Percentiles rank a stretch among this genome's conserved stretches.
phyloP scores from a whole-genome alignment of 768 basidiomycete genomes.

The Gautieria morchelliformis region DNA sequence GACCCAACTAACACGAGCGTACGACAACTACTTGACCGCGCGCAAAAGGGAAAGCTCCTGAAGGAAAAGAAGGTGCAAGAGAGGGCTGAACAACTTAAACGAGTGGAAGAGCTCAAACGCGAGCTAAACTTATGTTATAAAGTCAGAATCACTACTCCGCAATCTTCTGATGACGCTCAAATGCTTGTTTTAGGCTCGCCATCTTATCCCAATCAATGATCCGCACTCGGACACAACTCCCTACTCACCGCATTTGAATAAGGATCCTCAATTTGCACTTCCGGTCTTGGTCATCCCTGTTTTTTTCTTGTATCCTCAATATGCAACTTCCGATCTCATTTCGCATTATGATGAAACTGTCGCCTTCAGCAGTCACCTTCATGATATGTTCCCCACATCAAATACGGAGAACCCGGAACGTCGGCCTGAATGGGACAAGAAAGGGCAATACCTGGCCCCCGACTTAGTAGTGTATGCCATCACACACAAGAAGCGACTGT shows the following conservation, averaged over 20 bases:
- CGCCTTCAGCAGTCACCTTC: constrained; percentile 68
- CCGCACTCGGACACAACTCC: constrained; percentile 45
- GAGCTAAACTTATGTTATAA: constrained; percentile 51
- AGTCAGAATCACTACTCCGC: constrained; percentile 32
- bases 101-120: constrained; percentile 38
- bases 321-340: constrained; percentile 83
- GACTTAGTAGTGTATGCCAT: constrained; percentile 76
- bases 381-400: constrained; percentile 73
- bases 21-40: constrained; percentile 37
- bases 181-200: constrained; percentile 49
- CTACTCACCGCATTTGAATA: constrained; percentile 56
- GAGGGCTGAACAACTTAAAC: constrained; percentile 37
- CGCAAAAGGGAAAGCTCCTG: constrained; percentile 19
- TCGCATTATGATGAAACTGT: constrained; percentile 78
- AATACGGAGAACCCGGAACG: constrained; percentile 25
- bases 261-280: constrained; percentile 45
- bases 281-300: constrained; percentile 70
- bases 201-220: constrained; percentile 48
- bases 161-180: background rate
- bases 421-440: constrained; percentile 65
- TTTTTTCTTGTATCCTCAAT: constrained; percentile 89
- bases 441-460: constrained; percentile 51
- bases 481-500: constrained; percentile 61
- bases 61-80: constrained; percentile 42
- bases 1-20: constrained; percentile 51